Percentiles rank a stretch among this genome's conserved stretches.
Evolutionary conservation across 805 yeast genomes (phyloP).

Genomic region (Wickerhamiella kazuoi): DNA sequence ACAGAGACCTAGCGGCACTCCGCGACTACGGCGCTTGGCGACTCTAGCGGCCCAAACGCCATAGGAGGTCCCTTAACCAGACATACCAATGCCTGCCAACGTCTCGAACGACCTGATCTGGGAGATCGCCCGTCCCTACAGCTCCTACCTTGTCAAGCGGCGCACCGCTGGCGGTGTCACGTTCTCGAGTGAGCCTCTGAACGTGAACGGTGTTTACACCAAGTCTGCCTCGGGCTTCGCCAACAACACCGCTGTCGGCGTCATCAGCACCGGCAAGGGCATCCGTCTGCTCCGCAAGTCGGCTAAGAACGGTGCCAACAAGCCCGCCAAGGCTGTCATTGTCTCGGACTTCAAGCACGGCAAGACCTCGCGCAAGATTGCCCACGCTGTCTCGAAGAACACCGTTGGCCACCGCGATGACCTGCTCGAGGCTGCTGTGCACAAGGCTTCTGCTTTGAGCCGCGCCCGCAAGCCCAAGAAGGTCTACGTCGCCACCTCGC

Average conservation of each 20-base stretch:
- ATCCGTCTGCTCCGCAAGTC: slow-evolving; percentile 28
- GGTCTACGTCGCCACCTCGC: slow-evolving; percentile 13
- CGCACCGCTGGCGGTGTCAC: slow-evolving; percentile 24
- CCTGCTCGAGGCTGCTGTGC: slow-evolving; percentile 31
- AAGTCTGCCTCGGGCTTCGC: slow-evolving; percentile 31
- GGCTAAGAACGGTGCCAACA: slow-evolving; percentile 27
- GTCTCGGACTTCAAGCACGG: slow-evolving; percentile 25
- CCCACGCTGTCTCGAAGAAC: slow-evolving; percentile 29
- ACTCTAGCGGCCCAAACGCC: too few species aligned
- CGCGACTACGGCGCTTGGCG: too few species aligned
- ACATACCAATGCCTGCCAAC: slow-evolving; percentile 15
- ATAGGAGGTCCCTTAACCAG: not conserved
- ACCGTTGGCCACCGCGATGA: slow-evolving; percentile 33
- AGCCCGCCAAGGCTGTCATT: slow-evolving; percentile 27
- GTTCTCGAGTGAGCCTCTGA: slow-evolving; percentile 35
- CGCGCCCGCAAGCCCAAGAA: slow-evolving; percentile 25
- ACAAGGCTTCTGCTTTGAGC: slow-evolving; percentile 30
- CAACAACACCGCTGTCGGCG: slow-evolving; percentile 33
- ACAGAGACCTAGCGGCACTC: too few species aligned
- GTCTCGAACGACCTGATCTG: slow-evolving; percentile 30
- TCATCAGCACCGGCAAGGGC: slow-evolving; percentile 21
- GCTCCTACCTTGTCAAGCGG: slow-evolving; percentile 32
- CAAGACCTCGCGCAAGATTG: slow-evolving; percentile 28
- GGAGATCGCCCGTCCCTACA: slow-evolving; percentile 32
- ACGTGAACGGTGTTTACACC: slow-evolving; percentile 30